Conservation (phyloP, 1,284 basidiomycete genomes). For the Marasmius sp. region DNA sequence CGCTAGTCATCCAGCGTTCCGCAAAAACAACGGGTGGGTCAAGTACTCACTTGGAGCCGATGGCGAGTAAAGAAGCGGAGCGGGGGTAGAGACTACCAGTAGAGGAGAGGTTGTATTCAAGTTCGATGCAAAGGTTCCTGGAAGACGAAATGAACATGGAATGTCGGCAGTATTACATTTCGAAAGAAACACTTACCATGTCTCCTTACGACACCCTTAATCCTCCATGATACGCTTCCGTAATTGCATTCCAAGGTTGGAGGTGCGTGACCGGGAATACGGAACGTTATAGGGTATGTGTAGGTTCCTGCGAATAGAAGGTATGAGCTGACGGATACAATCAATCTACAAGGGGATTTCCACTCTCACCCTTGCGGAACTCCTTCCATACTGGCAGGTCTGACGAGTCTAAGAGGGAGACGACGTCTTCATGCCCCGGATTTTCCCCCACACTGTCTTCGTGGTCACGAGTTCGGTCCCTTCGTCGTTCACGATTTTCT, state of each 20-base stretch:
- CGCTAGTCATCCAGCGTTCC: not conserved
- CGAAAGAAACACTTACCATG: slow-evolving; percentile 47
- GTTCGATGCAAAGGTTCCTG: not conserved
- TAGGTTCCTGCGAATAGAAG: slow-evolving; percentile 67
- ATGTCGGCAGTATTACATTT: not conserved
- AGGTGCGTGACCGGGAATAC: slow-evolving; percentile 79
- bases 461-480: too few species aligned
- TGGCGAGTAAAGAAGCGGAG: not conserved
- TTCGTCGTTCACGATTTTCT: too few species aligned
- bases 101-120: slow-evolving; percentile 69
- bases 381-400: slow-evolving; percentile 79
- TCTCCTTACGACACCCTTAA: slow-evolving; percentile 9
- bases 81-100: slow-evolving; percentile 72
- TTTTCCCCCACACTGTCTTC: slow-evolving; percentile 16
- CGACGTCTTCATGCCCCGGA: slow-evolving; percentile 18
- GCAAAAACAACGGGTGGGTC: not conserved
- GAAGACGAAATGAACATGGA: too few species aligned
- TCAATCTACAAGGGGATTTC: slow-evolving; percentile 16
- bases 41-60: not conserved
- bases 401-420: slow-evolving; percentile 38
- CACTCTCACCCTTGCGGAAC: slow-evolving; percentile 75
- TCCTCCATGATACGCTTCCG: slow-evolving; percentile 37
- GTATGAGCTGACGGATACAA: not conserved
- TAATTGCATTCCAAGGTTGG: slow-evolving; percentile 80
- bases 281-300: slow-evolving; percentile 91